Conservation (phyloP, 768 basidiomycete species). For the Leccinum rimulosum region DNA sequence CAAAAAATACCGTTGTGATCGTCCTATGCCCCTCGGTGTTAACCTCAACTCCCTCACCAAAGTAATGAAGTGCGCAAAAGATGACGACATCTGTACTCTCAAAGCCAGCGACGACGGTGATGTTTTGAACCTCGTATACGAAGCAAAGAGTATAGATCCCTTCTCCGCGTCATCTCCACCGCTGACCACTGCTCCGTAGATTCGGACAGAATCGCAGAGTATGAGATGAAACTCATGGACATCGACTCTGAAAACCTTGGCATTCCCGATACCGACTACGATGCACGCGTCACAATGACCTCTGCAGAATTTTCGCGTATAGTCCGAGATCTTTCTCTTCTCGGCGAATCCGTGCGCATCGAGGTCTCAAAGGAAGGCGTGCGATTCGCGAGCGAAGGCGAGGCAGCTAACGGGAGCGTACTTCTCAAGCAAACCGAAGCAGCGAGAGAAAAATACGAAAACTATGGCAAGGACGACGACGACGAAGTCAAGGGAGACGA, state of each 20-base stretch:
- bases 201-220: slow-evolving; percentile 92
- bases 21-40: slow-evolving; percentile 88
- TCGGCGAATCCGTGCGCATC: slow-evolving; percentile 94
- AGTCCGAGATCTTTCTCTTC: slow-evolving; percentile 82
- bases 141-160: slow-evolving; percentile 68
- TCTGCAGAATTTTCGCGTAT: slow-evolving; percentile 88
- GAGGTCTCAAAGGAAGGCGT: slow-evolving; percentile 96
- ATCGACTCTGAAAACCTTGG: slow-evolving; percentile 94
- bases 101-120: slow-evolving; percentile 93
- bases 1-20: slow-evolving; percentile 87
- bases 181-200: slow-evolving; percentile 41
- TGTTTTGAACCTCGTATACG: slow-evolving; percentile 82
- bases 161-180: background rate
- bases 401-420: slow-evolving; percentile 88
- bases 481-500: slow-evolving; percentile 41
- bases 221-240: slow-evolving; percentile 99
- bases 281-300: slow-evolving; percentile 86
- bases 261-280: slow-evolving; percentile 97
- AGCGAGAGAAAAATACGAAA: slow-evolving; percentile 38
- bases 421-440: slow-evolving; percentile 74
- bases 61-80: slow-evolving; percentile 95
- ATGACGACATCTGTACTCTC: slow-evolving; percentile 88
- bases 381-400: slow-evolving; percentile 88
- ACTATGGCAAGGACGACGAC: slow-evolving; percentile 43
- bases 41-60: slow-evolving; percentile 88